Conservation (phyloP, 352 stramenopile species). For the Phytophthora pinifolia region DNA sequence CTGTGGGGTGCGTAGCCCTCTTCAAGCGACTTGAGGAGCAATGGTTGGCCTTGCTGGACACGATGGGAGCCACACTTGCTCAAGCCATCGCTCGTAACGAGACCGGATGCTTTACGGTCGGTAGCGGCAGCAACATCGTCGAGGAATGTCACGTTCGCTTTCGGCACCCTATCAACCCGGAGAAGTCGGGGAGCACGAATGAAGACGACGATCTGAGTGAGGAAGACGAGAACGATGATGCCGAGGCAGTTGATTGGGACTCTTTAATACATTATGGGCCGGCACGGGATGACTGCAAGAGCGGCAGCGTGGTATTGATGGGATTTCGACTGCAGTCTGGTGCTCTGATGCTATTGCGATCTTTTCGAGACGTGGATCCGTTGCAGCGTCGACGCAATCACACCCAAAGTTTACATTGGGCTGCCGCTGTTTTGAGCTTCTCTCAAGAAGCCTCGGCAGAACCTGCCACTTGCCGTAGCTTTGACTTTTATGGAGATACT, state of each 20-base stretch:
- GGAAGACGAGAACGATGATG: conserved; percentile 31
- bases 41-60: conserved; percentile 40
- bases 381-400: background rate
- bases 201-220: conserved; percentile 32
- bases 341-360: conserved; percentile 31
- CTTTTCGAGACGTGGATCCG: conserved; percentile 6
- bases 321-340: conserved; percentile 34
- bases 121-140: conserved; percentile 13
- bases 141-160: conserved; percentile 49
- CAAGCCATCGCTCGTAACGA: conserved; percentile 21
- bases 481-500: conserved; percentile 42
- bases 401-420: conserved; percentile 15
- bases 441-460: conserved; percentile 8
- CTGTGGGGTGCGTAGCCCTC: conserved; percentile 14
- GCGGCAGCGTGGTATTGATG: conserved; percentile 24
- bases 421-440: conserved; percentile 23
- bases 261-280: conserved; percentile 35
- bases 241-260: conserved; percentile 58
- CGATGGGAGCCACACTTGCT: conserved; percentile 29
- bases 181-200: conserved; percentile 4
- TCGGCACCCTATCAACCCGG: conserved; percentile 11
- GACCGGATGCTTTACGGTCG: conserved; percentile 36
- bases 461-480: conserved; percentile 14
- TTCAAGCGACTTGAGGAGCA: conserved; percentile 35
- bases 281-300: conserved; percentile 7